phyloP scores from a whole-genome alignment of 2,329 filamentous ascomycete species.

The Penicillium sp. region DNA sequence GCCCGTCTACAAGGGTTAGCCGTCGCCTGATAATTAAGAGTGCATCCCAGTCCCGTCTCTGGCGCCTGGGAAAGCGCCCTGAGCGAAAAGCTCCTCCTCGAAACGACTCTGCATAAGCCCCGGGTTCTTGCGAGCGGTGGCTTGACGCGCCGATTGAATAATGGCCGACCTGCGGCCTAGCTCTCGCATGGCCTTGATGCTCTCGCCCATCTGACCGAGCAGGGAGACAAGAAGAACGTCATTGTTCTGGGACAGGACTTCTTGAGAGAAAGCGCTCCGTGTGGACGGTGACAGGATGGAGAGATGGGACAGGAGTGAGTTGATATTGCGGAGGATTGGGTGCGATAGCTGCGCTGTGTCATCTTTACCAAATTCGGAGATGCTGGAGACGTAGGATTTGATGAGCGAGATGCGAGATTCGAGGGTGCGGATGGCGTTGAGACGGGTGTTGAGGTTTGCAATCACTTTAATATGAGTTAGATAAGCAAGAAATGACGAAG shows the following conservation, averaged over 20 bases:
- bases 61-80: constrained; percentile 2
- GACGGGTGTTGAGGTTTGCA: constrained; percentile 73
- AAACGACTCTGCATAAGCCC: constrained; percentile 24
- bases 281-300: constrained; percentile 75
- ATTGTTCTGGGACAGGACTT: constrained; percentile 74
- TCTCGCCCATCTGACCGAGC: constrained; percentile 71
- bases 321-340: constrained; percentile 79
- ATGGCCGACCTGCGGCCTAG: constrained; percentile 70
- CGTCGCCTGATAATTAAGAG: no score
- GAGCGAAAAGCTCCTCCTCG: constrained; percentile 29
- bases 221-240: constrained; percentile 78
- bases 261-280: constrained; percentile 61
- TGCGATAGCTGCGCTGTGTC: constrained; percentile 58
- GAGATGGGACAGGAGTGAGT: constrained; percentile 78
- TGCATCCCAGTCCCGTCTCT: no score
- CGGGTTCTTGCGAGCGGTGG: constrained; percentile 23
- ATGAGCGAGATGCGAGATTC: constrained; percentile 72
- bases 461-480: constrained; percentile 46
- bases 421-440: constrained; percentile 92
- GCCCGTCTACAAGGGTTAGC: no score
- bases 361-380: constrained; percentile 58
- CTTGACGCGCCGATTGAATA: constrained; percentile 48
- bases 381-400: constrained; percentile 69
- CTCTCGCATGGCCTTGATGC: constrained; percentile 66
- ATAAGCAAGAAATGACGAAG: constrained; percentile 16